Base-by-base conservation (phyloP, 768 basidiomycete species). In the Termitomyces sp. region DNA sequence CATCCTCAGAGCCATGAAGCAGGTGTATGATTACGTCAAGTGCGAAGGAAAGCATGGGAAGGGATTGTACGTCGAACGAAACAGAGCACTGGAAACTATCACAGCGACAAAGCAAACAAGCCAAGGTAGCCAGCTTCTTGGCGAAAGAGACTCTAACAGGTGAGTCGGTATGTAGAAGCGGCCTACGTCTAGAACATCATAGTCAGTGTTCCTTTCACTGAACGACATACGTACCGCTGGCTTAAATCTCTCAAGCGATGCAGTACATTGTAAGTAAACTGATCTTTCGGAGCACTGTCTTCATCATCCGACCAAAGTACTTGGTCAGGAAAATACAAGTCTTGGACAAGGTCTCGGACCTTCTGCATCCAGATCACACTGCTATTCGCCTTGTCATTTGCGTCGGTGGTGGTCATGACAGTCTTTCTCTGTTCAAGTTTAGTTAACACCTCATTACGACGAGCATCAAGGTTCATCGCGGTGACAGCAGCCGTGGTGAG, bases 231-330 rank as follows among this genome's bases (percentile, higher is more conserved):
- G 12, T 58, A 74, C 83, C 76, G 73, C 64, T 71, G 72, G 60
- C 80, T 79, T 53, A 74, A 68, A 2, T 65, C 69, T 34, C 68
- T 69, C 16, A 88, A 64, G 43, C 80, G 76, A n/a, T 73, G 66
- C 0, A 88, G 60, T 5, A 79, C 77, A 32, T 76, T 74, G 32
- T 67, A 58, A 22, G 74, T 72, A 46, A 79, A 81, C 18, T 77
- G 67, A 5, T 67, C 62, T 39, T 82, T 76, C 2, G 74, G 62
- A 20, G 78, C 64, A 9, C 65, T 67, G 43, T 74, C 72, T 47
- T 84, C 82, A 47, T 81, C 79, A 26, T 80, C 80, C 76, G 81
- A 82, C 86, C 84, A 87, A 13, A 72, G 64, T 7, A 82, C 62
- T 1, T 74, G 66, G 56, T 79, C 75, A 20, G 80, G 78, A 54